These are phyloP conservation scores for Mortierella sp. DNA, from an alignment of 371 early-diverging fungal species.

Conservation along the genomic window DNA sequence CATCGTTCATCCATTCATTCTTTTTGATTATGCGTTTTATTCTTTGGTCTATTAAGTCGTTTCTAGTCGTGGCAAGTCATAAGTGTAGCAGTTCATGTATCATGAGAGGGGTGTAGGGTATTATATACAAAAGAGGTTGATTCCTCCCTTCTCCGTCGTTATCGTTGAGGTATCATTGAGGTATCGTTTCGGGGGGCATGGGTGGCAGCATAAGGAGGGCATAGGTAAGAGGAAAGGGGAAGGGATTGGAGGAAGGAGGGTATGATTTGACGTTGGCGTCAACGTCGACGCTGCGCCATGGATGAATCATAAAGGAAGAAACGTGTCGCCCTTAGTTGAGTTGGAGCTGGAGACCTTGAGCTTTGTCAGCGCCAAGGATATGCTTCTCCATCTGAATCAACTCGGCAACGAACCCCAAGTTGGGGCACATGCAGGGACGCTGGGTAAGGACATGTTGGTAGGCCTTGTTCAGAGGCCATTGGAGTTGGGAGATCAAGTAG, in stretches of 20 bases:
- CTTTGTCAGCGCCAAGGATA: constrained; percentile 64
- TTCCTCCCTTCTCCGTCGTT: not conserved
- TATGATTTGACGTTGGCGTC: not conserved
- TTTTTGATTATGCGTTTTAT: not conserved
- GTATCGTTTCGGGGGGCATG: no score
- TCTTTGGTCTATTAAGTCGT: not conserved
- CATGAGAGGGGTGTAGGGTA: not conserved
- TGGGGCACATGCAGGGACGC: constrained; percentile 84
- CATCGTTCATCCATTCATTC: not conserved
- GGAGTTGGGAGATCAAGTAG: constrained; percentile 76
- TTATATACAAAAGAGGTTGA: not conserved
- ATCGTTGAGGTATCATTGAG: not conserved
- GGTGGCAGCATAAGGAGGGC: not conserved
- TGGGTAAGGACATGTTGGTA: constrained; percentile 80
- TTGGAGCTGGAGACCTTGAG: constrained; percentile 24
- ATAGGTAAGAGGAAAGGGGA: no score
- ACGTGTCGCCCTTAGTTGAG: not conserved
- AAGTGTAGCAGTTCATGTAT: not conserved
- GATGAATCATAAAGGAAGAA: not conserved
- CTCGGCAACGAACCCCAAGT: constrained; percentile 86
- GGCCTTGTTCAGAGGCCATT: constrained; percentile 81
- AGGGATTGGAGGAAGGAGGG: not conserved
- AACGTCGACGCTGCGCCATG: not conserved
- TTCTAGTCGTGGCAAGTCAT: not conserved
- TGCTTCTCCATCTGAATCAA: constrained; percentile 79